These are phyloP conservation scores for Coemansia sp. DNA, from an alignment of 192 early-diverging fungal genomes.

Conservation along the genomic window DNA sequence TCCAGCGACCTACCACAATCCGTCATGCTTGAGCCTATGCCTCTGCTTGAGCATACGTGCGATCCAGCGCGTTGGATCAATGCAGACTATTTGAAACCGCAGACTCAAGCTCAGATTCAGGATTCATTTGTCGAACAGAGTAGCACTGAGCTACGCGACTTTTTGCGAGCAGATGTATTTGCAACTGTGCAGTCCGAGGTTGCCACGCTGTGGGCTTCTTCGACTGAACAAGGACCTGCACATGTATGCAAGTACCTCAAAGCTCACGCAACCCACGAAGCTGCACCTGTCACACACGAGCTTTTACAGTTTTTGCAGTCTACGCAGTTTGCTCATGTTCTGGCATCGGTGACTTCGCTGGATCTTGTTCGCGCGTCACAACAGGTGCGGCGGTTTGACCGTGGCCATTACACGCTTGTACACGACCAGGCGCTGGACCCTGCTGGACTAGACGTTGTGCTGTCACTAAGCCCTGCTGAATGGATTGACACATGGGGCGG, in stretches of 20 bases:
- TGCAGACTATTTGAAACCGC: constrained; percentile 46
- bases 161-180: constrained; percentile 21
- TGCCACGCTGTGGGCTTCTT: constrained; percentile 22
- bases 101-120: constrained; percentile 36
- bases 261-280: not conserved
- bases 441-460: constrained; percentile 55
- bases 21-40: constrained; percentile 3
- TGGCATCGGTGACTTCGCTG: constrained; percentile 26
- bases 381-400: constrained; percentile 54
- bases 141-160: constrained; percentile 42
- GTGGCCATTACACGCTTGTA: constrained; percentile 62
- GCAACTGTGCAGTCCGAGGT: constrained; percentile 7
- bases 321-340: constrained; percentile 23
- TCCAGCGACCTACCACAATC: constrained; percentile 7
- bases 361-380: constrained; percentile 13
- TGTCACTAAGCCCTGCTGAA: constrained; percentile 17
- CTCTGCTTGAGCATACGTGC: not conserved
- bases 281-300: not conserved
- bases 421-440: constrained; percentile 60
- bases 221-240: constrained; percentile 44
- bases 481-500: constrained; percentile 61
- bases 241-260: constrained; percentile 55
- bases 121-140: constrained; percentile 52
- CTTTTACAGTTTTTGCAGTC: constrained; percentile 25
- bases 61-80: constrained; percentile 49